Base-by-base conservation (phyloP, 78 protist species). In the Creolimax fragrantissima region DNA sequence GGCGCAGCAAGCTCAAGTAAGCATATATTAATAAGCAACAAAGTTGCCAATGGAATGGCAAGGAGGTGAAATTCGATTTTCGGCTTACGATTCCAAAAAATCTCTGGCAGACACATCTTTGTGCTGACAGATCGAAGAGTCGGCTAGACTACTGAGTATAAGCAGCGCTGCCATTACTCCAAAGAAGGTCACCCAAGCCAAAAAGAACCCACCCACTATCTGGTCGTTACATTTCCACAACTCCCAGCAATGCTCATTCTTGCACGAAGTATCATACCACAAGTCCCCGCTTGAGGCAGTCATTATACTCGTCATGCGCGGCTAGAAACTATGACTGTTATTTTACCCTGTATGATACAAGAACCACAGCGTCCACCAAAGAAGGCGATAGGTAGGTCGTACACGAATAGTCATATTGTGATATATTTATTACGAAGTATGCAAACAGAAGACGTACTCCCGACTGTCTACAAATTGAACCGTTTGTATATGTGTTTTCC, bases 181-280 rank as follows among this genome's bases (percentile, higher is more conserved):
- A 11, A 90, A 17, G 4, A 90, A 66, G 2, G 92, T 66, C 11
- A 90, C 67, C 92, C 92, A 44, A 11, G 92, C 4, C 17, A 7
- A 45, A 41, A 2, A 35, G 44, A 90, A 35, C 41, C 6, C 6
- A 74, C 45, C 83, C 7, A 66, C 92, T 7, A 90, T 24, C 85
- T 90, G 92, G 32, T 58, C 11, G 35, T 36, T n/a, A 24, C 44
- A 66, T 24, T 90, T 90, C 43, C 92, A 74, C 92, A 90, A 5
- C 74, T 42, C 4, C 92, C 92, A 32, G 92, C 83, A 11, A 45
- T n/a, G 24, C 32, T 5, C 92, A 90, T 90, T 5, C 92, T 81
- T 17, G 66, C 7, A 36, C 92, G 85, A 24, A 90, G 41, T 5
- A 90, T n/a, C 4, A 45, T 5, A 5, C 67, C 92, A 58, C 92